Evolutionary conservation across 2,329 filamentous ascomycete species (phyloP), one percentile per base, ranked within the genome.

Genomic region (Pseudogymnoascus sp.): DNA sequence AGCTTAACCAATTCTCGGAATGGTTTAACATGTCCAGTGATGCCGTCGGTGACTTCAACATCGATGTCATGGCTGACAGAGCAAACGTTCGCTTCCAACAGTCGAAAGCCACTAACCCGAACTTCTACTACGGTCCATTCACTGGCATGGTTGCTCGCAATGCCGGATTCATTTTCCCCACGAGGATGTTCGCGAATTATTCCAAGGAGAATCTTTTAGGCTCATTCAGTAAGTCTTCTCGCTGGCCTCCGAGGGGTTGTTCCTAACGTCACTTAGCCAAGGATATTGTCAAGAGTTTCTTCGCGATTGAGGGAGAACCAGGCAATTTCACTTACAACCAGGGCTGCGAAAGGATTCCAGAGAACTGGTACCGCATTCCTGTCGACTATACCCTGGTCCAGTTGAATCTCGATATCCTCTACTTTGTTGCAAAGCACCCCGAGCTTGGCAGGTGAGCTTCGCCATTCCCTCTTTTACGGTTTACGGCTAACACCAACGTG

Each of bases 41-140:
- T 39, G 61, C 63, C 22, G 61, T 59, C 30, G 62, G 64, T 23
- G 60, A 67, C 62, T 64, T 60, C 28, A 62, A 64, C 42, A 62
- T 70, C 38, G 65, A 67, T 45, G 28, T 63, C 45, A 65, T 70
- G 14, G 62, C 61, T 19, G 36, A 66, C 4, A 64, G 60, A 45
- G 65, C 66, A 6, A 72, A 73, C 14, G 68, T 73, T 22, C 75
- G 79, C 4, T 80, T 79, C 67, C 64, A 78, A 6, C 71, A 82
- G 66, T 77, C 75, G 49, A 75, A 81, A 6, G 69, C 71, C 16
- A 76, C 73, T 11, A 84, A 84, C 67, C 80, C 80, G 0, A 72
- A 79, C 52, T 82, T 82, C 68, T 84, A 79, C 70, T 81, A 79
- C 52, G 80, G 79, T 0, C 82, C 80, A 1, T 77, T 79, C 61